Evolutionary conservation across 331 rosid species (phyloP).

Genomic region (Cydonia oblonga): DNA sequence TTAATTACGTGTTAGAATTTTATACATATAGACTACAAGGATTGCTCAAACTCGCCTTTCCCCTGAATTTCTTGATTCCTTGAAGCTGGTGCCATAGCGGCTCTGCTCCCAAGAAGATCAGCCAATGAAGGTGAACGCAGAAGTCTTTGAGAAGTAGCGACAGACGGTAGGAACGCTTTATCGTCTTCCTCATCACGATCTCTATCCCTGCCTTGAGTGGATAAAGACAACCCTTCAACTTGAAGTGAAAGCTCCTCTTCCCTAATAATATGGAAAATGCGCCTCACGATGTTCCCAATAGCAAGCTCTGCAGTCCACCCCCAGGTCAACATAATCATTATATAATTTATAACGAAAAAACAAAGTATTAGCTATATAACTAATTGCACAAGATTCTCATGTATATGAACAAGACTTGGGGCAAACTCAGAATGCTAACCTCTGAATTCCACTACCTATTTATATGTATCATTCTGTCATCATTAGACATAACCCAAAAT

Average conservation of each 20-base stretch:
- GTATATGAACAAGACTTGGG: not conserved
- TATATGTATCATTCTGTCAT: too few species aligned
- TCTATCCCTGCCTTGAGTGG: not conserved
- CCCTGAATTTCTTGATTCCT: not conserved
- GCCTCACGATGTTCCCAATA: constrained; percentile 8
- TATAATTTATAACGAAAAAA: not conserved
- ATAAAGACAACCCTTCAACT: not conserved
- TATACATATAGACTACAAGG: not conserved
- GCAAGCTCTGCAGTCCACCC: constrained; percentile 3
- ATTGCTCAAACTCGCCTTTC: not conserved
- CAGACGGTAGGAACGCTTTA: not conserved
- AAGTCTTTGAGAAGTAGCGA: not conserved
- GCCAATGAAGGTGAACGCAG: not conserved
- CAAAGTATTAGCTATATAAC: not conserved
- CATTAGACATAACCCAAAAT: too few species aligned
- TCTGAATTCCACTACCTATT: too few species aligned
- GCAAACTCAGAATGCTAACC: not conserved
- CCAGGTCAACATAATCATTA: not conserved
- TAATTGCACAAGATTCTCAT: not conserved
- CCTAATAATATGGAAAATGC: not conserved
- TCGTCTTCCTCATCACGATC: constrained; percentile 4
- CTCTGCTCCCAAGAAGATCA: not conserved
- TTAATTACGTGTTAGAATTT: not conserved
- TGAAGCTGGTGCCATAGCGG: not conserved
- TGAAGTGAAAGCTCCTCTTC: not conserved